phyloP scores from a whole-genome alignment of 2,329 filamentous ascomycete genomes.

The Verticillium tricorpus region DNA sequence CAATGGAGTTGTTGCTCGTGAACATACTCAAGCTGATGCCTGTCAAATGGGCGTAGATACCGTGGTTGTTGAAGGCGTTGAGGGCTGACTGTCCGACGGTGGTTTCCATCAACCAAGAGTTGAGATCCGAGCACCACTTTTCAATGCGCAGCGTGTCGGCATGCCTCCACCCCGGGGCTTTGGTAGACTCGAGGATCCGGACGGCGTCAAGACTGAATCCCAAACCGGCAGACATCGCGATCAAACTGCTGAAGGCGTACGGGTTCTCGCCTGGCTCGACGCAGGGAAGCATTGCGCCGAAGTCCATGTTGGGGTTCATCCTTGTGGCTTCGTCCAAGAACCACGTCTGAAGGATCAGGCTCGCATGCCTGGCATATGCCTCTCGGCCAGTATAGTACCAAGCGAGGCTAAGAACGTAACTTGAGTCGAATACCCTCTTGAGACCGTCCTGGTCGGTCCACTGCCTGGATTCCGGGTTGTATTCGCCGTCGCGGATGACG shows the following conservation, averaged over 20 bases:
- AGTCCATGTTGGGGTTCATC: slow-evolving; percentile 22
- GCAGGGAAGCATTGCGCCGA: slow-evolving; percentile 3
- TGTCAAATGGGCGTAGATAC: slow-evolving; percentile 8
- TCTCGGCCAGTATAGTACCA: slow-evolving; percentile 21
- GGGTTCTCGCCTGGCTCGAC: background rate
- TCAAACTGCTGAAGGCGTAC: slow-evolving; percentile 9
- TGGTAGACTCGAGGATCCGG: slow-evolving; percentile 18
- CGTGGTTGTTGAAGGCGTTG: slow-evolving; percentile 19
- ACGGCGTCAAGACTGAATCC: slow-evolving; percentile 6
- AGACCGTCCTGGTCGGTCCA: slow-evolving; percentile 14
- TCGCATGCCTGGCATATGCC: slow-evolving; percentile 17
- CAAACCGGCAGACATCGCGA: background rate
- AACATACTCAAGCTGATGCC: background rate
- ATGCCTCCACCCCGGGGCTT: slow-evolving; percentile 15
- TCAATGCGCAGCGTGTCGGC: slow-evolving; percentile 12
- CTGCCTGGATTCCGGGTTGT: slow-evolving; percentile 17
- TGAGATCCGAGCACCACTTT: slow-evolving; percentile 18
- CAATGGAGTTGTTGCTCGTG: slow-evolving; percentile 6
- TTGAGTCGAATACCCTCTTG: slow-evolving; percentile 18
- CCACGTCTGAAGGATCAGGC: slow-evolving; percentile 19
- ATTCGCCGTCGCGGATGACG: slow-evolving; percentile 17
- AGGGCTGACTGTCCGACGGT: slow-evolving; percentile 14
- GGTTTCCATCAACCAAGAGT: slow-evolving; percentile 17
- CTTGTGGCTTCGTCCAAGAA: slow-evolving; percentile 17
- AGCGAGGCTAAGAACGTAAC: slow-evolving; percentile 18